Base-by-base conservation (phyloP, 1,284 basidiomycete species). In the Rhodotorula sp. region DNA sequence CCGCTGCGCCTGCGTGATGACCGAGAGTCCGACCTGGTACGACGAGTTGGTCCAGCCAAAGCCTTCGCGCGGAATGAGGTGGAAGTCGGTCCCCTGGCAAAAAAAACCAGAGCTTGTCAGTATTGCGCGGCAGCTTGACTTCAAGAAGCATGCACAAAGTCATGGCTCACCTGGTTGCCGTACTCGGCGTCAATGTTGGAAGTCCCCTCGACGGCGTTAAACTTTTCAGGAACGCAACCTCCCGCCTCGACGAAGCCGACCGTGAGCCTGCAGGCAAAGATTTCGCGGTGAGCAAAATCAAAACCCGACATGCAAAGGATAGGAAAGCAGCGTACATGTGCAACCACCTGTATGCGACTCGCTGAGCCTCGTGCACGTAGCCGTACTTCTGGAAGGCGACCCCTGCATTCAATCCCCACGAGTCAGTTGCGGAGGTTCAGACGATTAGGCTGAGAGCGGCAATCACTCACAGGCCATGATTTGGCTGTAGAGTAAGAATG, bases 371-470 rank as follows among this genome's bases (percentile, higher is more conserved):
- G 76, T 95, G 92, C 6, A 93, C 84, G 81, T 94, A 97, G 4
- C 95, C 95, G 80, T 99, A 99, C 64, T 94, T 89, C 79, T 97
- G 93, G 34, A 99, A 85, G 60, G 95, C 95, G 67, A 97, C 93
- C 95, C 95, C 99, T 21, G 91, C 97, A 50, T 21, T 1, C n/a
- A 10, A 54, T 55, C 60, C 6, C 48, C 38, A 77, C 75, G 62
- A 21, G 15, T 15, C 21, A 26, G 18, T 5, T 26, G n/a, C 10
- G 18, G 7, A 12, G 2, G 6, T 5, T 21, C 12, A 8, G 50
- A n/a, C 28, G n/a, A 7, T 18, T n/a, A 18, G 28, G 28, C 28
- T 48, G 6, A 28, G 34, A 26, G 8, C 15, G 12, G 21, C 10
- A 12, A 14, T 2, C 10, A 55, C 73, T 7, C 38, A 74, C 73